phyloP scores from a whole-genome alignment of 202 grass and related monocot genomes.

The Digitaria exilis region DNA sequence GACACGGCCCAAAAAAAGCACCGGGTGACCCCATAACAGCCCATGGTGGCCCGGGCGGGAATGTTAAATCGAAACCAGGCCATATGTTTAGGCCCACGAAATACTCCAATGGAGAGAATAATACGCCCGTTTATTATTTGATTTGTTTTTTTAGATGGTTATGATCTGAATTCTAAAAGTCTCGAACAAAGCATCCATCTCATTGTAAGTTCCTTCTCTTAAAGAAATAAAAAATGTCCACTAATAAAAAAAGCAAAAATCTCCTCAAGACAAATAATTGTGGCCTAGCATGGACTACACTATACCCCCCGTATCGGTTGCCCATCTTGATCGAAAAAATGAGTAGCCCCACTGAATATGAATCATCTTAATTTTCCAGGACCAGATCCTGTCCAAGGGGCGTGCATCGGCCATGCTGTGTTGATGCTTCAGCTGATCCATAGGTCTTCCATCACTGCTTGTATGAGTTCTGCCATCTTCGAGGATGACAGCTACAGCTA shows the following conservation, averaged over 20 bases:
- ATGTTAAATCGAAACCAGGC: no score
- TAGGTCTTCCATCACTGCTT: constrained; percentile 28
- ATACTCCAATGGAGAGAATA: no score
- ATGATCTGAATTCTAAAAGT: no score
- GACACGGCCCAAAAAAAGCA: no score
- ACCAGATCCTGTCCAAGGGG: constrained; percentile 43
- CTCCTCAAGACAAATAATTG: constrained; percentile 24
- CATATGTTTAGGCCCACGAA: no score
- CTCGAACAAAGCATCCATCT: not conserved
- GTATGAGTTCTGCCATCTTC: constrained; percentile 8
- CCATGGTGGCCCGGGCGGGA: no score
- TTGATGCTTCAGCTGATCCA: constrained; percentile 14
- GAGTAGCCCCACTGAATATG: constrained; percentile 24
- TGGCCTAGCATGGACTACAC: constrained; percentile 37
- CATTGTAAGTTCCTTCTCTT: not conserved
- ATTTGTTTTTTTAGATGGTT: no score
- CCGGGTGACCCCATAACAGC: no score
- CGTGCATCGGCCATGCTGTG: constrained; percentile 18
- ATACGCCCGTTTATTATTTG: no score
- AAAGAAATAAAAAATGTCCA: not conserved
- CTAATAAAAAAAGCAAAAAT: not conserved
- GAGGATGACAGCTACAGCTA: not conserved
- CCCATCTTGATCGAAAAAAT: constrained; percentile 37
- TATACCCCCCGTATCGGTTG: not conserved
- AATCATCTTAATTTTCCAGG: constrained; percentile 31